Conservation (phyloP, 1,284 basidiomycete species). For the Dichomitus squalens region DNA sequence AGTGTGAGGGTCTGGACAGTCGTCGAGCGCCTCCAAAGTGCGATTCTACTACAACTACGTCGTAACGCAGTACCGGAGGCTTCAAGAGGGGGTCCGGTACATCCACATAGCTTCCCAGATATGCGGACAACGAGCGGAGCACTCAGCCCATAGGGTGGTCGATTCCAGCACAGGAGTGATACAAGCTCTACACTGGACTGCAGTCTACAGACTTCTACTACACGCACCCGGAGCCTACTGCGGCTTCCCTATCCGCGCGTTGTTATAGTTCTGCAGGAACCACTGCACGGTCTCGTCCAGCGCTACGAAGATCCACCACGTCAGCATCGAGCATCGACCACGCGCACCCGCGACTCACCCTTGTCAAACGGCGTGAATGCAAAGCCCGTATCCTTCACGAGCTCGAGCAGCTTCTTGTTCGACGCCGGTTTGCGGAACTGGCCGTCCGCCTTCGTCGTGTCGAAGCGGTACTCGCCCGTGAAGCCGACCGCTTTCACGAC, state of each 20-base stretch:
- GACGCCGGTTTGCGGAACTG: conserved; percentile 95
- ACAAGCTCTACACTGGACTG: background rate
- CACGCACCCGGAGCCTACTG: background rate
- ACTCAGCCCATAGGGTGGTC: background rate
- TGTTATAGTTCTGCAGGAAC: conserved; percentile 32
- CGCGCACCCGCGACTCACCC: conserved; percentile 46
- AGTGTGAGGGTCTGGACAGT: too few relatives aligned
- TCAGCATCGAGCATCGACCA: background rate
- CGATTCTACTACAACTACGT: too few relatives aligned
- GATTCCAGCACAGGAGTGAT: too few relatives aligned
- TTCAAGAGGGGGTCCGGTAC: too few relatives aligned
- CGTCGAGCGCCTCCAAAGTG: too few relatives aligned
- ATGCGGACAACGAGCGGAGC: background rate
- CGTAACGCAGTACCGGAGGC: too few relatives aligned
- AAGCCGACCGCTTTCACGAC: conserved; percentile 82
- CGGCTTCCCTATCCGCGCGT: conserved; percentile 29
- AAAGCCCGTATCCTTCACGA: conserved; percentile 65
- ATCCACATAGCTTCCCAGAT: too few relatives aligned
- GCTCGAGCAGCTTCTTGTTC: conserved; percentile 76
- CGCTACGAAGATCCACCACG: conserved; percentile 15
- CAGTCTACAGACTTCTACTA: background rate
- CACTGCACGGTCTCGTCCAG: conserved; percentile 31
- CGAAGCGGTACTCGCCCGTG: conserved; percentile 73
- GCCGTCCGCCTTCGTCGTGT: conserved; percentile 74
- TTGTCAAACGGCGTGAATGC: conserved; percentile 84